These are phyloP conservation scores for Nakataea oryzae DNA, from an alignment of 2,329 filamentous ascomycete species.

Conservation along the genomic window DNA sequence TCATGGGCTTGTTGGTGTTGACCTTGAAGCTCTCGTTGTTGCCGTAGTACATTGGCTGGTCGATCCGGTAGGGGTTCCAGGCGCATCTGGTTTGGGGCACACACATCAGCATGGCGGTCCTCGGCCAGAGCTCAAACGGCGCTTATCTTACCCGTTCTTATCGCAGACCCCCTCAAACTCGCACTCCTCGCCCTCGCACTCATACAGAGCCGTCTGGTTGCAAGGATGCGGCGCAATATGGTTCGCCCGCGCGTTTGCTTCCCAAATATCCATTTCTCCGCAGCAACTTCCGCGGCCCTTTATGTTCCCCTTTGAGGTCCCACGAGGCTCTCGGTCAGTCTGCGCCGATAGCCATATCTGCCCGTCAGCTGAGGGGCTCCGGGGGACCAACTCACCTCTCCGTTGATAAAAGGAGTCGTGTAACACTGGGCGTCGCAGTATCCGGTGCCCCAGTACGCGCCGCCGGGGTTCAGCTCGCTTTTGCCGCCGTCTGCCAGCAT, in stretches of 20 bases:
- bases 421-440: slow-evolving; percentile 54
- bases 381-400: slow-evolving; percentile 22
- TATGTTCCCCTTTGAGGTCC: slow-evolving; percentile 23
- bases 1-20: slow-evolving; percentile 27
- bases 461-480: slow-evolving; percentile 42
- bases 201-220: slow-evolving; percentile 29
- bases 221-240: slow-evolving; percentile 39
- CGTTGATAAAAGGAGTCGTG: slow-evolving; percentile 38
- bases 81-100: slow-evolving; percentile 21
- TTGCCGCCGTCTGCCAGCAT: slow-evolving; percentile 49
- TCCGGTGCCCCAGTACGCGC: slow-evolving; percentile 50
- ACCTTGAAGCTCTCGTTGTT: slow-evolving; percentile 19
- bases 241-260: slow-evolving; percentile 35
- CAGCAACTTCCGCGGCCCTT: slow-evolving; percentile 36
- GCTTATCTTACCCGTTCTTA: slow-evolving; percentile 27
- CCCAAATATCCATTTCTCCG: slow-evolving; percentile 46
- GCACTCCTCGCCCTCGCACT: slow-evolving; percentile 31
- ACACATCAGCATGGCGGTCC: slow-evolving; percentile 24
- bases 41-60: slow-evolving; percentile 16
- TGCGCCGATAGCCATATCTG: not conserved
- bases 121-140: not conserved
- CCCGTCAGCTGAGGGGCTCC: not conserved
- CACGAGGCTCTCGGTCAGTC: slow-evolving; percentile 2
- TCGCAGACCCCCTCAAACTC: slow-evolving; percentile 27
- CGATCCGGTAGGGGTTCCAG: slow-evolving; percentile 21